Percentiles rank a stretch among this genome's conserved stretches.
These are phyloP conservation scores for Didymellaceae sp. DNA, from an alignment of 2,329 filamentous ascomycete genomes.

Conservation along the genomic window DNA sequence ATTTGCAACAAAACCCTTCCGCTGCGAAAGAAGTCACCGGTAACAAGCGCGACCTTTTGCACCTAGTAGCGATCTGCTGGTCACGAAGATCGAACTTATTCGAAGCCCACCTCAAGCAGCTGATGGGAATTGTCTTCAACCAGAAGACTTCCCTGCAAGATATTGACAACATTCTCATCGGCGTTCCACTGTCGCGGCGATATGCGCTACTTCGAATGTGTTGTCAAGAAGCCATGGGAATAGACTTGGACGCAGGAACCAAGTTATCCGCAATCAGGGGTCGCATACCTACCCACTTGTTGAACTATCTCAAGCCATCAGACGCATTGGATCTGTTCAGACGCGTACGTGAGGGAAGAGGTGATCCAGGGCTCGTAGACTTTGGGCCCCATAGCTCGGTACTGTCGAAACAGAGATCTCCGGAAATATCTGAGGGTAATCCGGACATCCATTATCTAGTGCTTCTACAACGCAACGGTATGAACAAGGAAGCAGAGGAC, in stretches of 20 bases:
- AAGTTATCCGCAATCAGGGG: constrained; percentile 22
- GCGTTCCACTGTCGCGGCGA: constrained; percentile 13
- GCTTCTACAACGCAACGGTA: constrained; percentile 18
- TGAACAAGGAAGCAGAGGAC: constrained; percentile 16
- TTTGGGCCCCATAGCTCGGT: constrained; percentile 7
- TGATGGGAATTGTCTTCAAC: constrained; percentile 12
- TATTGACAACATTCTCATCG: constrained; percentile 15
- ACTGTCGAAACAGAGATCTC: constrained; percentile 1
- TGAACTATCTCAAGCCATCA: constrained; percentile 18
- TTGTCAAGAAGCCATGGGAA: constrained; percentile 11
- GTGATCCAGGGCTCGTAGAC: constrained; percentile 24
- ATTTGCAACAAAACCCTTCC: constrained; percentile 22
- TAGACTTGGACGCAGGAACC: constrained; percentile 28
- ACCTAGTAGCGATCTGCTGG: constrained; percentile 35
- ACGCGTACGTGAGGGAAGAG: constrained; percentile 28
- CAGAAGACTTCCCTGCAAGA: not conserved
- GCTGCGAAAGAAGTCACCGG: constrained; percentile 14
- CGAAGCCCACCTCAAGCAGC: constrained; percentile 17
- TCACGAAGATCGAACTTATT: constrained; percentile 30
- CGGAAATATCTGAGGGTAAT: constrained; percentile 15
- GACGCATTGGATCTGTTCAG: constrained; percentile 29
- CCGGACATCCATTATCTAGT: constrained; percentile 23
- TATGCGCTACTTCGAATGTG: constrained; percentile 31
- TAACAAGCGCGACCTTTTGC: constrained; percentile 19
- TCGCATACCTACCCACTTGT: constrained; percentile 4